Evolutionary conservation across 129 eudicot species (phyloP).

Genomic region (Centella asiatica): DNA sequence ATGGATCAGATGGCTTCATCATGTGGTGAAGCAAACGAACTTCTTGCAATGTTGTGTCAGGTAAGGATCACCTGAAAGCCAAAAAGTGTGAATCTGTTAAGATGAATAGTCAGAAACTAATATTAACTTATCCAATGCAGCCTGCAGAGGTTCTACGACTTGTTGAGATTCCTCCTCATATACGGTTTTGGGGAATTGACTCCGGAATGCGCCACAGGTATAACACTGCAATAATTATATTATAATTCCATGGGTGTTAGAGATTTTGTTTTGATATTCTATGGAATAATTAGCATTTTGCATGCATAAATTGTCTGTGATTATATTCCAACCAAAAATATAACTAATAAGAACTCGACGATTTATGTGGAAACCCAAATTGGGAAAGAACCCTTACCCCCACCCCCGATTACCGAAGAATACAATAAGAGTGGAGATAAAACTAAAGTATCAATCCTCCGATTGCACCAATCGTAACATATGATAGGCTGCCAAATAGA

Average conservation of each 20-base stretch:
- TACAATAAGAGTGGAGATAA: too few species aligned
- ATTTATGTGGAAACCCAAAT: too few species aligned
- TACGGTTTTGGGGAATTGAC: conserved; percentile 95
- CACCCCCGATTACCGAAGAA: too few species aligned
- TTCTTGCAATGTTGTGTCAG: conserved; percentile 99
- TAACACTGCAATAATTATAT: background rate
- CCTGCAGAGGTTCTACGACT: conserved; percentile 95
- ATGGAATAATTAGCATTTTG: background rate
- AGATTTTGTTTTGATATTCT: background rate
- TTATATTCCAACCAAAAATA: too few species aligned
- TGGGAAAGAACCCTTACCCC: too few species aligned
- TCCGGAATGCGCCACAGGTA: conserved; percentile 96
- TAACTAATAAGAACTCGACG: too few species aligned
- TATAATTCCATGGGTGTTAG: background rate
- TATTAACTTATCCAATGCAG: conserved; percentile 29
- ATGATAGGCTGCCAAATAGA: too few species aligned
- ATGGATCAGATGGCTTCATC: conserved; percentile 99
- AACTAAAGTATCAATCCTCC: too few species aligned
- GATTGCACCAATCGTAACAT: too few species aligned
- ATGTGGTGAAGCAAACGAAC: conserved; percentile 96
- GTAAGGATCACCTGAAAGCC: conserved; percentile 22
- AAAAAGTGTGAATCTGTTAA: background rate
- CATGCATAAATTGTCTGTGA: background rate
- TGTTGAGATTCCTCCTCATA: conserved; percentile 86
- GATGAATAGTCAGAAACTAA: background rate